Evolutionary conservation across 495 filamentous ascomycete genomes (phyloP), one percentile per base, ranked within the genome.

Genomic region (Chaetomium cochliodes): DNA sequence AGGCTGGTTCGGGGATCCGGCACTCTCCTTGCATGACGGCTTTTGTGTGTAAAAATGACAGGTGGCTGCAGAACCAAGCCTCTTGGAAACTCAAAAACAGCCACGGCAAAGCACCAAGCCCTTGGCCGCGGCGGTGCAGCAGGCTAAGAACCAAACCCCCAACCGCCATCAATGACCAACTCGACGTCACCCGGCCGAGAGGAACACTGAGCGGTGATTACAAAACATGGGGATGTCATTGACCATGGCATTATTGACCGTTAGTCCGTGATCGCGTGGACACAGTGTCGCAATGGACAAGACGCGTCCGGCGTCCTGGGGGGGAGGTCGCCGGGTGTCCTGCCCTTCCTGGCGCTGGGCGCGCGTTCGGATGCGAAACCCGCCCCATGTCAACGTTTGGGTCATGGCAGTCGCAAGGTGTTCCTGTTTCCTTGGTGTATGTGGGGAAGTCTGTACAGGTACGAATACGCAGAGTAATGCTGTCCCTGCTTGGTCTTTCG

Each of bases 21-120:
- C 49, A 51, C 49, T 51, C 8, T 26, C 12, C 9, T 37, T 37
- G 33, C 33, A 37, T 13, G 20, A 20, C 5, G 16, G n/a, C 46
- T 49, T 4, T 44, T 30, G 28, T 30, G 28, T 3, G 15, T 44
- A 18, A 18, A 18, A 18, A 22, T n/a, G 44, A n/a, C 44, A 47
- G 57, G 41, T 61, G 49, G 47, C 46, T 61, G 59, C 47, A 53
- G 59, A 42, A 61, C 59, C 59, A 25, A 61, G 59, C n/a, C 30
- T 20, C 12, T 61, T 44, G 41, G 41, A 47, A 22, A 8, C 44
- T 51, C 42, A 18, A 42, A 42, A 22, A 26, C 58, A 52, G 30
- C 30, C 49, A 61, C 59, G 47, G 52, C 47, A 47, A 52, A 33
- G 46, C n/a, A 41, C 47, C 28, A 39, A 51, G 59, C 26, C 46